Conservation (phyloP, 208 protist genomes). For the Crithidia sp. region DNA sequence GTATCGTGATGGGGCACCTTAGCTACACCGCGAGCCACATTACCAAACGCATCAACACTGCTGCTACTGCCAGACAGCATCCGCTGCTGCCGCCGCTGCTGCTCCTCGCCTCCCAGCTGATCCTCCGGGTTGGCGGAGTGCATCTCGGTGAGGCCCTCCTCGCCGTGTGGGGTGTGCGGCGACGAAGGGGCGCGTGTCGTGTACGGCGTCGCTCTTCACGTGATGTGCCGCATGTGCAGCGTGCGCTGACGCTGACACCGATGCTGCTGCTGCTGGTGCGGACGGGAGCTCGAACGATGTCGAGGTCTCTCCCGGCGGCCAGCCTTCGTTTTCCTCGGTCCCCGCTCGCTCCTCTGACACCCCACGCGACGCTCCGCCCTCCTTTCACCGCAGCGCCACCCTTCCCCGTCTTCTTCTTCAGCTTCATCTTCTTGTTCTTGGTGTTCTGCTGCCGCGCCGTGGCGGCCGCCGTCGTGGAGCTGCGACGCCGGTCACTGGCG, state of each 20-base stretch:
- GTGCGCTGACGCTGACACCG: too few species aligned
- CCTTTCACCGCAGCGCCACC: background rate
- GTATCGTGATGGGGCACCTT: too few species aligned
- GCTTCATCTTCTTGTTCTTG: background rate
- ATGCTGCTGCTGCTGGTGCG: too few species aligned
- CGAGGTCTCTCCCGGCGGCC: too few species aligned
- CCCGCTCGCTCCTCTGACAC: background rate
- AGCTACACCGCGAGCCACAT: background rate
- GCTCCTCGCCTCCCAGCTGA: background rate
- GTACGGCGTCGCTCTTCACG: background rate
- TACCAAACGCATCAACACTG: background rate
- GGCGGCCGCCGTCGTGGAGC: slow-evolving; percentile 7
- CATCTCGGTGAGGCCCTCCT: background rate
- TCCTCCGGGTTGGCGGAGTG: background rate
- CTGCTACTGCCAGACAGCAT: too few species aligned
- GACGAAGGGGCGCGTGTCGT: background rate
- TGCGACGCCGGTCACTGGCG: slow-evolving; percentile 9
- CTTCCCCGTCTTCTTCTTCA: background rate
- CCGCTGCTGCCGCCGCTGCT: too few species aligned
- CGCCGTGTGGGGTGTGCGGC: slow-evolving; percentile 1
- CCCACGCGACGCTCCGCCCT: background rate
- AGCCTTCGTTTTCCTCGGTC: background rate
- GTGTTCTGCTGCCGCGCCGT: background rate
- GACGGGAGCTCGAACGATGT: too few species aligned
- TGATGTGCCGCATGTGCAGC: too few species aligned